Conservation (phyloP, 345 rosid genomes). For the Boechera retrofracta region DNA sequence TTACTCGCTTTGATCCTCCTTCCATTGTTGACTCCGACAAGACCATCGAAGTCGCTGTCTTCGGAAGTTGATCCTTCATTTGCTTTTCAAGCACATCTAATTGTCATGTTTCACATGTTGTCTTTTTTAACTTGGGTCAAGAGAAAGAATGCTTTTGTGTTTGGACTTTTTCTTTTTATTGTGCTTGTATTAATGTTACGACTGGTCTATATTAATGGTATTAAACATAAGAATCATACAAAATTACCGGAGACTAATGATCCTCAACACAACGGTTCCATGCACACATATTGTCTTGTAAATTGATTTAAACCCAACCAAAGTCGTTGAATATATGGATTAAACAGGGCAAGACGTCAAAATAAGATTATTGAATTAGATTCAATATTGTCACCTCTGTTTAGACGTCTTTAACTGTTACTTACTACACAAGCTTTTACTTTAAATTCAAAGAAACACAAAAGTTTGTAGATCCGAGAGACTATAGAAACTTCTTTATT, state of each 20-base stretch:
- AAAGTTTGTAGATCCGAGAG: slow-evolving; percentile 15
- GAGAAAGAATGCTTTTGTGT: slow-evolving; percentile 3
- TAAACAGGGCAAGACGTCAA: background rate
- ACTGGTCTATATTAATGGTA: background rate
- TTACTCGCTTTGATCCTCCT: slow-evolving; percentile 76
- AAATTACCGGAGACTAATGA: background rate
- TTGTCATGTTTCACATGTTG: slow-evolving; percentile 3
- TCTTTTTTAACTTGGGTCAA: slow-evolving; percentile 6
- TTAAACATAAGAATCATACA: background rate
- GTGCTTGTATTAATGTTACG: background rate
- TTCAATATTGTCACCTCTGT: slow-evolving; percentile 19
- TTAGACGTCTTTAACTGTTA: slow-evolving; percentile 29
- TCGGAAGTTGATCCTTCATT: slow-evolving; percentile 40
- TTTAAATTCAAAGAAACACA: slow-evolving; percentile 12
- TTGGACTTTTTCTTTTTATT: background rate
- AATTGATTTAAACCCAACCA: background rate
- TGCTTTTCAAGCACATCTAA: slow-evolving; percentile 6
- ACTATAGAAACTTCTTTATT: slow-evolving; percentile 19
- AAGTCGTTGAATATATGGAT: background rate
- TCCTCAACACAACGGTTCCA: slow-evolving; percentile 1
- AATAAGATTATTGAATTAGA: slow-evolving; percentile 10
- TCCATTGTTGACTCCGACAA: slow-evolving; percentile 48
- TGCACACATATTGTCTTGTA: background rate
- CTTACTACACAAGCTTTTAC: slow-evolving; percentile 21
- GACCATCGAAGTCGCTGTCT: slow-evolving; percentile 50